Conservation (phyloP, 768 basidiomycete genomes). For the Tulasnella sp. region DNA sequence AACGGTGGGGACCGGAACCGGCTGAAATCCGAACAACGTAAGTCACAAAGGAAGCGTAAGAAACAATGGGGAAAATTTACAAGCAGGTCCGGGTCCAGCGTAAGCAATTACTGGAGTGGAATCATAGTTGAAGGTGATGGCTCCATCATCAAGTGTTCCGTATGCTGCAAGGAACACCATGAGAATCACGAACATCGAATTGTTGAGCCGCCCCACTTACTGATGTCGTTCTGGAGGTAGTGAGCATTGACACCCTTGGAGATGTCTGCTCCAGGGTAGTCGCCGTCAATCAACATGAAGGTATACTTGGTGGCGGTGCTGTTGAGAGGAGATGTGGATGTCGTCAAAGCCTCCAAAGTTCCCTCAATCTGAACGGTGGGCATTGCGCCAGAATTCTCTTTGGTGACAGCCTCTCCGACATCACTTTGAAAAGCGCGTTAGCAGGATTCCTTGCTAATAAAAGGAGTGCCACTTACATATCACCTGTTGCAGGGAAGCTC, state of each 20-base stretch:
- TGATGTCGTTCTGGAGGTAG: constrained; percentile 15
- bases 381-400: background rate
- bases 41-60: background rate
- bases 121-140: background rate
- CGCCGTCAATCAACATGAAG: constrained; percentile 15
- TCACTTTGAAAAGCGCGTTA: background rate
- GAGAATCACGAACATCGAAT: background rate
- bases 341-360: background rate
- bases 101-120: constrained; percentile 7
- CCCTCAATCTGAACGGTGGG: constrained; percentile 7
- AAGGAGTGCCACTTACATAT: background rate
- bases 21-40: constrained; percentile 8
- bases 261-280: constrained; percentile 9
- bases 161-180: background rate
- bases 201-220: background rate
- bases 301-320: constrained; percentile 15
- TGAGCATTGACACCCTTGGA: constrained; percentile 14
- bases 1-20: constrained; percentile 17
- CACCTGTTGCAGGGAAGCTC: constrained; percentile 3
- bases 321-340: constrained; percentile 1
- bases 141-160: background rate
- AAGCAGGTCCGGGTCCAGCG: constrained; percentile 11
- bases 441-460: background rate
- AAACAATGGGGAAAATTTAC: background rate
- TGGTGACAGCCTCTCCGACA: constrained; percentile 2